These are phyloP conservation scores for Serendipita sp. DNA, from an alignment of 768 basidiomycete genomes.

Conservation along the genomic window DNA sequence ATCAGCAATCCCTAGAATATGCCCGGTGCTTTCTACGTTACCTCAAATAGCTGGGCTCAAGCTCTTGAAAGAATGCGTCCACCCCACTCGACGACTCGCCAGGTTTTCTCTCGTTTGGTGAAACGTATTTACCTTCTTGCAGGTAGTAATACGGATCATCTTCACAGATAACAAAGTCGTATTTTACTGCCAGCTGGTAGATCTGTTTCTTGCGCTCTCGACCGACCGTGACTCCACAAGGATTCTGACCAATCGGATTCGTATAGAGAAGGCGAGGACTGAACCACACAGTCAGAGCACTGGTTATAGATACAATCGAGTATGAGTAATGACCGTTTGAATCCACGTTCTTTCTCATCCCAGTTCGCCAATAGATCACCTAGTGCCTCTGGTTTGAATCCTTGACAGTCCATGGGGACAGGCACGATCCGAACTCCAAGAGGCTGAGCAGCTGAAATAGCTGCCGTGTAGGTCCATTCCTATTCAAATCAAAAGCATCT, in stretches of 20 bases:
- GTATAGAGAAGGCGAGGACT: conserved; percentile 63
- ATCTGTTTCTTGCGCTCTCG: conserved; percentile 54
- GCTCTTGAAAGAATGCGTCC: conserved; percentile 32
- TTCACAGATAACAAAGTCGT: conserved; percentile 64
- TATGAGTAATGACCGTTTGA: conserved; percentile 29
- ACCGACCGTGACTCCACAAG: conserved; percentile 55
- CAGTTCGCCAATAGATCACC: conserved; percentile 45
- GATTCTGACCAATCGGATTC: conserved; percentile 74
- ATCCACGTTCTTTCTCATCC: conserved; percentile 43
- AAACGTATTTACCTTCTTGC: conserved; percentile 39
- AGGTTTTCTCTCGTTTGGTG: conserved; percentile 23
- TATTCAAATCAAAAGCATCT: conserved; percentile 12
- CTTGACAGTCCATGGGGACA: conserved; percentile 53
- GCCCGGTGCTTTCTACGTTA: conserved; percentile 13
- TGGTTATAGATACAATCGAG: background rate
- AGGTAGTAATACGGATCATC: conserved; percentile 76
- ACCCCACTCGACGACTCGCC: conserved; percentile 21
- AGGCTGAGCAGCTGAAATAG: conserved; percentile 24
- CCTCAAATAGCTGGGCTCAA: conserved; percentile 50
- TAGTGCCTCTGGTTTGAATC: conserved; percentile 48
- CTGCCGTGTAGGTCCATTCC: conserved; percentile 67
- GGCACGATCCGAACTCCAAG: conserved; percentile 32
- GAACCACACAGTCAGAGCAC: background rate
- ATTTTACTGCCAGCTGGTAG: conserved; percentile 70
- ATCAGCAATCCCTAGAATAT: background rate